Base-by-base conservation (phyloP, 352 stramenopile genomes). In the Elongisporangium anandrum region DNA sequence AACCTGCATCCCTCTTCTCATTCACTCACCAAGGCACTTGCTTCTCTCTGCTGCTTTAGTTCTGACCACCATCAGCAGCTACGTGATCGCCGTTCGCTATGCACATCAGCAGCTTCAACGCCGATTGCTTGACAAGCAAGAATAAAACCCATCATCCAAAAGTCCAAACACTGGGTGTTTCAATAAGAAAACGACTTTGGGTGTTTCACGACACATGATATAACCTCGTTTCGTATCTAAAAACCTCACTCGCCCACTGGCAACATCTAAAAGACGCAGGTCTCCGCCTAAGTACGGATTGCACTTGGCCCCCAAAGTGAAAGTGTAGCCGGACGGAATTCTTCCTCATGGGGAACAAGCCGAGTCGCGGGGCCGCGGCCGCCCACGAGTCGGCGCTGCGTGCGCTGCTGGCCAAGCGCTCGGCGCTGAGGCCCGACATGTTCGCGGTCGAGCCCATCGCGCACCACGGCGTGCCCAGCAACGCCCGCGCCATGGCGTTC, bases 391-490 rank as follows among this genome's bases (percentile, higher is more conserved):
- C 65, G 62, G 73, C 71, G 34, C 64, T 88, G 24, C 64, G 75
- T n/a, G 64, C 67, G 53, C 39, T 76, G 20, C 63, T 91, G 17
- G 50, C 71, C 48, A 70, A 69, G 0, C 64, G 56, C 21, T 81
- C 70, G 24, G 62, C 71, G 47, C 67, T 94, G 4, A 65, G 68
- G 2, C 22, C 59, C 2, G 64, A 64, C 2, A 70, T 85, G 66
- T 94, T 91, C 48, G 62, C 57, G 21, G 54, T 91, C n/a, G 56
- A 70, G 10, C 24, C 69, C 2, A 65, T 70, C 13, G 85, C 72
- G 17, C 85, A 94, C 61, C 85, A 94, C 39, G 81, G 84, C 47
- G 69, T 91, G 34, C 79, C 81, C 9, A 80, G 73, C 58, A 87
- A 90, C 53, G 69, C 80, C n/a, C 72, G 72, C 45, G 56, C 57